Base-by-base conservation (phyloP, 495 filamentous ascomycete genomes). In the Podospora australis region DNA sequence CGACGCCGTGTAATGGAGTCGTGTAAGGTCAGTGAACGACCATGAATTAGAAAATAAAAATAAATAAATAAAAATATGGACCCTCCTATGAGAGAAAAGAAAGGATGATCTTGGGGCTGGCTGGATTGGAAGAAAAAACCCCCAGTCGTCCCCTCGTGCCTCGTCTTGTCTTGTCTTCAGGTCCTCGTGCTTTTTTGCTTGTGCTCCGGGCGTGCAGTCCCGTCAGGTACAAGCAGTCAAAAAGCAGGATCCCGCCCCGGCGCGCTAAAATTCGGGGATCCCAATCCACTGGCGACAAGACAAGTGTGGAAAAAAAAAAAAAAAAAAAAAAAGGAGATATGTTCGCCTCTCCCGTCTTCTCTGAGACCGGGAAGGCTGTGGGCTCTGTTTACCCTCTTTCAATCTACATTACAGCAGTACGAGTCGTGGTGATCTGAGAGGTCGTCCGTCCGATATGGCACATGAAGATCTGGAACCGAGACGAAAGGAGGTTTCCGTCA, bases 391-490 rank as follows among this genome's bases (percentile, higher is more conserved):
- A 23, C n/a, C 34, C 45, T 8, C 6, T 24, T 14, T 39, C 39
- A 24, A 38, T 23, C 22, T 24, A 21, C 30, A n/a, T n/a, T n/a
- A n/a, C n/a, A n/a, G 19, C 34, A 10, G 45, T 38, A 28, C 41
- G 53, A 52, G 34, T 52, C 45, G 52, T n/a, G n/a, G n/a, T 45
- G 45, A 46, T 48, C 26, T 10, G 22, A 39, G n/a, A n/a, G 29
- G 38, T 20, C 20, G 17, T 23, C 13, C 44, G 50, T 53, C 44
- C 40, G 44, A 42, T 34, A 42, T 46, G 36, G 44, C 29, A 29
- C 17, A 9, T 11, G 23, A 19, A 44, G 30, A 24, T 39, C 42
- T 25, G 23, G 32, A 52, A 48, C 48, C 45, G 48, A 52, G 44
- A 46, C 49, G 44, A 47, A 35, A 38, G 26, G n/a, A 30, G 25